phyloP scores from a whole-genome alignment of 2,329 filamentous ascomycete species.

The Tothia fuscella region DNA sequence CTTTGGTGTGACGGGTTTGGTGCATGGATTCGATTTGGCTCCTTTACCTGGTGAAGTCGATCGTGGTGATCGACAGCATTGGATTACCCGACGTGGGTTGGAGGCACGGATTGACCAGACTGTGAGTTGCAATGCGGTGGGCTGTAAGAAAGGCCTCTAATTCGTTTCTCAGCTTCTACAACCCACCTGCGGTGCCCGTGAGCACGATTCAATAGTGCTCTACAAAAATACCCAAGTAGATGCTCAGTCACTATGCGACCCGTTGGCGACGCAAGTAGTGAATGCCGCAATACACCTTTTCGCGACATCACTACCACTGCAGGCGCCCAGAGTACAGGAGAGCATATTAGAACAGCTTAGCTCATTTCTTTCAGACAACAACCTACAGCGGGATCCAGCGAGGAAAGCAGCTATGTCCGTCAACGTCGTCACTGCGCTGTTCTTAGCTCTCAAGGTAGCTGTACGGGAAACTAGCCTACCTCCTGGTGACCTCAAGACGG shows the following conservation, averaged over 20 bases:
- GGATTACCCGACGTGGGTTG: constrained; percentile 42
- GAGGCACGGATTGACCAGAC: constrained; percentile 53
- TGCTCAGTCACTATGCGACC: constrained; percentile 49
- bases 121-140: constrained; percentile 15
- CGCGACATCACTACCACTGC: constrained; percentile 78
- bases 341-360: constrained; percentile 90
- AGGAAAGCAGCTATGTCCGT: constrained; percentile 83
- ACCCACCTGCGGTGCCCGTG: constrained; percentile 70
- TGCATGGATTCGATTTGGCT: constrained; percentile 63
- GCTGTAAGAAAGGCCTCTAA: not conserved
- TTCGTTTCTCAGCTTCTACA: constrained; percentile 25
- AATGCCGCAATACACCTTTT: constrained; percentile 92
- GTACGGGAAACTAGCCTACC: constrained; percentile 66
- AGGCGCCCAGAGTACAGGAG: constrained; percentile 84
- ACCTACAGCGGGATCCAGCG: constrained; percentile 72
- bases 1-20: constrained; percentile 81
- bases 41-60: constrained; percentile 51
- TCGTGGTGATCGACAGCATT: constrained; percentile 33
- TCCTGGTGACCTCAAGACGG: constrained; percentile 59
- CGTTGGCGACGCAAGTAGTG: constrained; percentile 83
- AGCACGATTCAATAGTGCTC: constrained; percentile 77
- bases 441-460: constrained; percentile 71
- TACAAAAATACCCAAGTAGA: constrained; percentile 50
- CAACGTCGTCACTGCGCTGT: constrained; percentile 73
- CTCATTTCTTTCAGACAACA: constrained; percentile 71